Evolutionary conservation across 2,329 filamentous ascomycete genomes (phyloP), one percentile per base, ranked within the genome.

Genomic region (Xylaria sp.): DNA sequence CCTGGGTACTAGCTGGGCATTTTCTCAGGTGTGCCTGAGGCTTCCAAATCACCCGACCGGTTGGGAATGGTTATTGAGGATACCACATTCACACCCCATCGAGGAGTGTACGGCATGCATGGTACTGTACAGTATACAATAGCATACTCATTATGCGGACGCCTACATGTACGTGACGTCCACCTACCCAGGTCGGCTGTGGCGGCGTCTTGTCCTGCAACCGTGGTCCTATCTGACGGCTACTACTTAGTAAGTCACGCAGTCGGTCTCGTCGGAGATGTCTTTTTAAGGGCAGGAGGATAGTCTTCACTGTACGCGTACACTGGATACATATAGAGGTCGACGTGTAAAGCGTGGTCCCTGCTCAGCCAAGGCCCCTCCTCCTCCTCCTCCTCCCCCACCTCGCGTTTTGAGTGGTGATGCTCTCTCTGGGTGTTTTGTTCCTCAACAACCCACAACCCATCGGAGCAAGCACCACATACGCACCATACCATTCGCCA

Each of bases 1-100:
- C 43, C 43, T 46, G 43, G 42, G 33, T 49, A 40, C 38, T 50
- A n/a, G 19, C 43, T 46, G 43, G 42, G 33, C 42, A 40, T 9
- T 60, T 23, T 17, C 15, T 43, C 51, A 42, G 49, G 49, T 47
- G 31, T 9, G 25, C 47, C 28, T 33, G 45, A 19, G 17, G 58
- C 37, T 61, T 61, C 45, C 58, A 61, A 61, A 61, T 51, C 52
- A 61, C 23, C 45, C 14, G 57, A 33, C 45, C 14, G 15, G 17
- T 4, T 23, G 46, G 38, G 17, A 28, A 11, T 12, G 21, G 15
- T n/a, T 57, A 23, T 28, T 46, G 51, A 52, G 35, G 17, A 31
- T 23, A 55, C 28, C 28, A 31, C 28, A n/a, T n/a, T n/a, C n/a
- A n/a, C n/a, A n/a, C n/a, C n/a, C n/a, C n/a, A n/a, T n/a, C n/a